These are phyloP conservation scores for Mycosphaerelloides madeirae DNA, from an alignment of 2,329 filamentous ascomycete genomes.

Conservation along the genomic window DNA sequence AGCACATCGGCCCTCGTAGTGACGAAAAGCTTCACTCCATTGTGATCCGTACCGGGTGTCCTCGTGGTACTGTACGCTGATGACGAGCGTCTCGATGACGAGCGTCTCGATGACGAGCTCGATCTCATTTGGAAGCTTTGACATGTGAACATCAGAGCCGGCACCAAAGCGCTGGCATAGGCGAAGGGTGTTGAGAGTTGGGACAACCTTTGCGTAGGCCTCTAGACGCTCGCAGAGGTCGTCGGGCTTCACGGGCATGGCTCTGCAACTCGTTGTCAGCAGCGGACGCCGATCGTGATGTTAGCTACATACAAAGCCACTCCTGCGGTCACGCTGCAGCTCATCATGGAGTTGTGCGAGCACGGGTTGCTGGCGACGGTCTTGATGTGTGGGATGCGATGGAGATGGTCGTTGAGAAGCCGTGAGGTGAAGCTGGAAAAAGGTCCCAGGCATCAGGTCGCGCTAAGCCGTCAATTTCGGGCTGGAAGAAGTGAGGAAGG, in stretches of 20 bases:
- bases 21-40: constrained; percentile 5
- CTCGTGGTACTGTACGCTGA: not conserved
- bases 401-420: not conserved
- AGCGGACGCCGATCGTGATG: not conserved
- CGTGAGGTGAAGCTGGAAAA: not conserved
- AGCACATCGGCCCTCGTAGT: constrained; percentile 11
- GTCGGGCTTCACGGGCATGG: constrained; percentile 16
- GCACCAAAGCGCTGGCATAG: constrained; percentile 21
- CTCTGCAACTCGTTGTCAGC: constrained; percentile 4
- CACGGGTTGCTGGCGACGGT: too few relatives aligned
- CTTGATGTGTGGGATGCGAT: too few relatives aligned
- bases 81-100: not conserved
- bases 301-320: not conserved
- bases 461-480: too few relatives aligned
- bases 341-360: too few relatives aligned
- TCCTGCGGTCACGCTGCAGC: not conserved
- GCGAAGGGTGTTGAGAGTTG: constrained; percentile 10
- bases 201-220: constrained; percentile 7
- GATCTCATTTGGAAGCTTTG: constrained; percentile 21
- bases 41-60: not conserved
- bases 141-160: constrained; percentile 16
- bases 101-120: constrained; percentile 15
- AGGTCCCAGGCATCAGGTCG: not conserved
- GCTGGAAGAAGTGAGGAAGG: too few relatives aligned
- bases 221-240: constrained; percentile 10